These are phyloP conservation scores for Flaveria brownii DNA, from an alignment of 129 eudicot species.

Conservation along the genomic window DNA sequence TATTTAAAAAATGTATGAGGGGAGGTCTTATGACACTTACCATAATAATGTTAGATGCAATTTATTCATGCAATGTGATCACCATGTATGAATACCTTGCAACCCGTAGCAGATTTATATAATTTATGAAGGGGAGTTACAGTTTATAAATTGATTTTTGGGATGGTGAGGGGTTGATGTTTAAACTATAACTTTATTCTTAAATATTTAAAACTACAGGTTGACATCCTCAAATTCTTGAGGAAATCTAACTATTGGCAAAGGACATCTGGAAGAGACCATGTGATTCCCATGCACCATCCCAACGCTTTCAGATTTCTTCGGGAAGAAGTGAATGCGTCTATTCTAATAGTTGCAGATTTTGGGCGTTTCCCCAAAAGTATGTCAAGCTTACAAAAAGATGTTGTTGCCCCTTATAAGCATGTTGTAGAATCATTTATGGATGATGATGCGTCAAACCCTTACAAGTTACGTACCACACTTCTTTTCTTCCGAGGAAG, in stretches of 20 bases:
- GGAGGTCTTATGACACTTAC: no score
- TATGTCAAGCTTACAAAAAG: constrained; percentile 71
- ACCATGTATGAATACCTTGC: no score
- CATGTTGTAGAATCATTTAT: constrained; percentile 73
- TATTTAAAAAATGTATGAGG: no score
- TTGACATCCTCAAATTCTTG: constrained; percentile 57
- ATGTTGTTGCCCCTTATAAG: constrained; percentile 87
- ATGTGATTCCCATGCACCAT: constrained; percentile 90
- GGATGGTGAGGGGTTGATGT: no score
- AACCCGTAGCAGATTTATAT: no score
- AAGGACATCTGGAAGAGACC: constrained; percentile 82
- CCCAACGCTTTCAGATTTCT: constrained; percentile 89
- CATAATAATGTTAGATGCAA: no score
- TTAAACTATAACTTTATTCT: no score
- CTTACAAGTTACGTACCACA: constrained; percentile 63
- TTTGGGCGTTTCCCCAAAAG: constrained; percentile 64
- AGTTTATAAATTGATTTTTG: no score
- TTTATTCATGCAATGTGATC: no score
- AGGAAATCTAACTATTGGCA: constrained; percentile 69
- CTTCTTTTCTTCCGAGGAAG: constrained; percentile 91
- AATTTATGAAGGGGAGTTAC: no score
- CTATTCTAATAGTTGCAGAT: constrained; percentile 83
- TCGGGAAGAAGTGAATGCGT: constrained; percentile 64
- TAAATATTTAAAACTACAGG: no score
- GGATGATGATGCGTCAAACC: constrained; percentile 58